A percentile compares a stretch with the other conserved stretches of the same genome.
Evolutionary conservation across 129 eudicot species (phyloP).

Genomic region (Mikania micrantha): DNA sequence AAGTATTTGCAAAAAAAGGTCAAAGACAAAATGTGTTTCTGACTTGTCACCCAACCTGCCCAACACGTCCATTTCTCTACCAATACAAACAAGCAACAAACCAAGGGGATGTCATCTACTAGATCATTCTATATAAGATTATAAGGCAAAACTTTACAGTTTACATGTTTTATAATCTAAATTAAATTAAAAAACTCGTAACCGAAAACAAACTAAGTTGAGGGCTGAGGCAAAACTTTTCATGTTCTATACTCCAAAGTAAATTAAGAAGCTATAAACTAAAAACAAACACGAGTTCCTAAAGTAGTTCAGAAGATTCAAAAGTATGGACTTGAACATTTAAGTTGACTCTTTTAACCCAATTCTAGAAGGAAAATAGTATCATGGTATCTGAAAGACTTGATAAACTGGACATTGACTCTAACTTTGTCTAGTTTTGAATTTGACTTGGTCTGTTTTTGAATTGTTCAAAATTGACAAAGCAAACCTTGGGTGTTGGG

Average conservation of each 20-base stretch:
- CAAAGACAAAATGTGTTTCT: neutral
- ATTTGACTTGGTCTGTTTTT: no score
- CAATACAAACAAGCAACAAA: neutral
- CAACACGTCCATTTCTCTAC: neutral
- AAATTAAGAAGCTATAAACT: neutral
- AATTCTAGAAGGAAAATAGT: neutral
- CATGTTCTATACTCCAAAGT: neutral
- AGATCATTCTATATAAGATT: neutral
- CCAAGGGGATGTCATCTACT: neutral
- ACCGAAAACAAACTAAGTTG: neutral
- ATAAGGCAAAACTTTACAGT: no score
- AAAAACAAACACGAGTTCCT: neutral
- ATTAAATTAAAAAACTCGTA: neutral
- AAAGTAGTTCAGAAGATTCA: neutral
- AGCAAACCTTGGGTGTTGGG: no score
- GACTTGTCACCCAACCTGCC: neutral
- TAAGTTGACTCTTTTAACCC: neutral
- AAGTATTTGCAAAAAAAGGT: neutral
- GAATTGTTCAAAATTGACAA: no score
- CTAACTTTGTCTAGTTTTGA: neutral
- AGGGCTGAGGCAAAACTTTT: neutral
- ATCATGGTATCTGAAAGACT: neutral
- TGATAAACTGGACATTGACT: neutral
- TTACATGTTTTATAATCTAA: neutral
- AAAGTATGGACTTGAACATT: neutral